Evolutionary conservation across 805 yeast genomes (phyloP), one percentile per base, ranked within the genome.

Genomic region (Yamadazyma phyllophila): DNA sequence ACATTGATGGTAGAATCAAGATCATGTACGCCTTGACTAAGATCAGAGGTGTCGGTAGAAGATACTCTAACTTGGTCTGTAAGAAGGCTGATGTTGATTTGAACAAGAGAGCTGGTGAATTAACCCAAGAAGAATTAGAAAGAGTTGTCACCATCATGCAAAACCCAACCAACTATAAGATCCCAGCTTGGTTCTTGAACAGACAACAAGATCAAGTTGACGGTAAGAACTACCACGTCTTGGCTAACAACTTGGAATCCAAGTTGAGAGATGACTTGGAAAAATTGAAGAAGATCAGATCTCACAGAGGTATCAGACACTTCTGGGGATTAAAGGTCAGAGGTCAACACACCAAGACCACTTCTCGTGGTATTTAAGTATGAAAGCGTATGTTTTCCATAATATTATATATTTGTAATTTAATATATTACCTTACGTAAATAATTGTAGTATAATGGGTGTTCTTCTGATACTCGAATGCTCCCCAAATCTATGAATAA

Each of bases 301-400:
- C 98, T 72, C 99, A 94, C 94, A 85, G 98, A 81, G 99, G 99
- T 92, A 86, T 94, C 78, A 90, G 99, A 86, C 99, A 94, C 84
- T 91, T 85, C 92, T 94, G 97, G 98, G 97, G 97, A 76, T 82
- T 94, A 76, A 94, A 94, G 83, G 99, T 95, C 78, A 90, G 99
- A 85, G 99, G 99, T 82, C 99, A 94, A 84, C 99, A 94, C 83
- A 94, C 99, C 85, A 94, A 94, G 88, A 92, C 99, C 76, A 94
- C 99, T 68, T 96, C 97, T 77, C 90, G 99, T 83, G 91, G 96
- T 64, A 74, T 71, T 65, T 71, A 51, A 49, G 40, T 37, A 37
- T 37, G 40, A 20, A 36, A 26, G 31, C 31, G 32, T 20, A 29
- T 10, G 33, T 33, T 27, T n/a, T 42, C 31, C 32, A 38, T 40